Base-by-base conservation (phyloP, 495 filamentous ascomycete species). In the Penicillium alfredii region DNA sequence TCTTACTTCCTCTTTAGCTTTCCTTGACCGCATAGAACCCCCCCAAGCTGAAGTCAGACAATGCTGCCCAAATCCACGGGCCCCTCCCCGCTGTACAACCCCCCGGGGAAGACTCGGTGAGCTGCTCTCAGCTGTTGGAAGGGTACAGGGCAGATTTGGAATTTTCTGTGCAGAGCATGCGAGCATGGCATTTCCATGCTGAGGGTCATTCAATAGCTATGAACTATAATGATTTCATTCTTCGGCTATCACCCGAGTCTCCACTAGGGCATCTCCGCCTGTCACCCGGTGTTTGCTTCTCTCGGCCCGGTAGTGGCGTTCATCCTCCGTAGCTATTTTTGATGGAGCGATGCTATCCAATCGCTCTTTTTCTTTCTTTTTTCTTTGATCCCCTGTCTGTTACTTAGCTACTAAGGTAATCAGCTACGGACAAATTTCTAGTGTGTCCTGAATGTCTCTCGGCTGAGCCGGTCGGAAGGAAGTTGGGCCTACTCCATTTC, bases 1-100 rank as follows among this genome's bases (percentile, higher is more conserved):
- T 40, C 30, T 43, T 35, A 40, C 16, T 36, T 35, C 30, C 33
- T 30, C 18, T 23, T 22, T 22, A 45, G 34, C 37, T 36, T 41
- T 49, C 41, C 37, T 45, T 48, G 44, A 45, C 44, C 30, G 49
- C 49, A 52, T 51, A 26, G 47, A 33, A 34, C 21, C 12, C 9
- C 2, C 8, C 5, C 10, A 31, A 45, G 35, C 21, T 38, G 30
- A 45, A 37, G 40, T 45, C 36, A 44, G 41, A 48, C 29, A 17
- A 31, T 24, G 35, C 36, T 43, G 35, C 39, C 39, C 35, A 28
- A 48, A 12, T 20, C 20, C 17, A 33, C 20, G 33, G 28, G 34
- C 9, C 22, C 15, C 2, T 2, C 23, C n/a, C n/a, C n/a, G 15
- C 14, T 30, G 43, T 45, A 35, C 28, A 1, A 41, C 40, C 11